Percentiles rank a stretch among this genome's conserved stretches.
Evolutionary conservation across 495 filamentous ascomycete genomes (phyloP).

Genomic region (Echria macrotheca): DNA sequence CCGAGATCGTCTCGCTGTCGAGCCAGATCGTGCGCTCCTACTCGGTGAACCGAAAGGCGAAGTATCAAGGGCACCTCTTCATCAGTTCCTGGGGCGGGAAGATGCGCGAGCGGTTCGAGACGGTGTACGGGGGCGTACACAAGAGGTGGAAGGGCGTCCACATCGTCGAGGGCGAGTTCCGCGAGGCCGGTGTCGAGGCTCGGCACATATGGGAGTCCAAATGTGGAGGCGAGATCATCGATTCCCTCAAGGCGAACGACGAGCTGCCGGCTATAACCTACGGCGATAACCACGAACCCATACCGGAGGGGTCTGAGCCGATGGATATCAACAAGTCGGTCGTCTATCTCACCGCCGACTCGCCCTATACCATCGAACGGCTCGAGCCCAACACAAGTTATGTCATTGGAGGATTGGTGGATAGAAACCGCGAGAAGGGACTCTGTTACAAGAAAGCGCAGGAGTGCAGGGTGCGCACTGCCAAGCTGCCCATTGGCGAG

Average conservation of each 20-base stretch:
- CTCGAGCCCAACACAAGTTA: constrained; percentile 84
- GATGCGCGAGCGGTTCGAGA: constrained; percentile 76
- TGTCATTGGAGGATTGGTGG: constrained; percentile 90
- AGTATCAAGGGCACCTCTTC: constrained; percentile 61
- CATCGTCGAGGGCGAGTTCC: constrained; percentile 66
- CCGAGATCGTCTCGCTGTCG: constrained; percentile 74
- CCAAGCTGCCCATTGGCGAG: constrained; percentile 85
- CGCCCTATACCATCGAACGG: constrained; percentile 68
- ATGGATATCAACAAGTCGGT: constrained; percentile 43
- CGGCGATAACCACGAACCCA: background rate
- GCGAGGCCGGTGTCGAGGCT: constrained; percentile 54
- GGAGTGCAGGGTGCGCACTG: constrained; percentile 71
- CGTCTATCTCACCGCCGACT: constrained; percentile 86
- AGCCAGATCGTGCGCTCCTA: constrained; percentile 82
- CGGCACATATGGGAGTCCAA: constrained; percentile 53
- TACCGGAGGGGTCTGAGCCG: constrained; percentile 25
- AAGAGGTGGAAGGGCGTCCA: constrained; percentile 71
- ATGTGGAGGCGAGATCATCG: constrained; percentile 48
- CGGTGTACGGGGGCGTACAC: constrained; percentile 59
- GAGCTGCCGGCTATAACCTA: constrained; percentile 23
- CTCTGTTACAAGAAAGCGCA: constrained; percentile 80
- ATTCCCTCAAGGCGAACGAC: constrained; percentile 44
- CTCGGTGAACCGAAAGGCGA: constrained; percentile 70
- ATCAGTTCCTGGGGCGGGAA: constrained; percentile 71
- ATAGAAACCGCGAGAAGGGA: constrained; percentile 92